Percentiles rank a stretch among this genome's conserved stretches.
phyloP scores from a whole-genome alignment of 768 basidiomycete species.

The Mycena metata region DNA sequence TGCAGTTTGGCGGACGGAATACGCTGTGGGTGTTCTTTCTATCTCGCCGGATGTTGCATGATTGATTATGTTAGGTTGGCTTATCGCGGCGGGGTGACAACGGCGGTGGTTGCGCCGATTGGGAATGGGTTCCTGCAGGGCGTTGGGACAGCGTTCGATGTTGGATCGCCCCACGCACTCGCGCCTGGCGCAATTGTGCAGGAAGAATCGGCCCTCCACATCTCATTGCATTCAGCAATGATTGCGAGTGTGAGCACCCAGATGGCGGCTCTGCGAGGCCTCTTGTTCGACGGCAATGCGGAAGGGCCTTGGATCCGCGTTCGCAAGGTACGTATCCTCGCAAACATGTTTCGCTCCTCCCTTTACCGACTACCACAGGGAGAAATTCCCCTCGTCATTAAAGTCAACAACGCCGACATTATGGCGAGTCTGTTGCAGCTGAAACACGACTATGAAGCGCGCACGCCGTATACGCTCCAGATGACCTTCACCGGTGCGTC shows the following conservation, averaged over 20 bases:
- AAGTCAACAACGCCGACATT: slow-evolving; percentile 79
- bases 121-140: slow-evolving; percentile 72
- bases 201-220: slow-evolving; percentile 74
- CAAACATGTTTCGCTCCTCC: slow-evolving; percentile 48
- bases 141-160: slow-evolving; percentile 71
- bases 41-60: neutral
- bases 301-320: slow-evolving; percentile 52
- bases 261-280: slow-evolving; percentile 65
- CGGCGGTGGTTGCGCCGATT: slow-evolving; percentile 71
- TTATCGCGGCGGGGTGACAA: slow-evolving; percentile 81
- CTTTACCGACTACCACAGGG: slow-evolving; percentile 57
- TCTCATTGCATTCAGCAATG: slow-evolving; percentile 55
- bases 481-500: slow-evolving; percentile 71
- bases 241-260: slow-evolving; percentile 72
- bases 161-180: slow-evolving; percentile 70
- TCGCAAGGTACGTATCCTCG: slow-evolving; percentile 50
- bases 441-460: slow-evolving; percentile 64
- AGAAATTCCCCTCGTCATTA: slow-evolving; percentile 71
- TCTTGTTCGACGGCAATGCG: slow-evolving; percentile 53
- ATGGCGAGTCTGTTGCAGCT: slow-evolving; percentile 78
- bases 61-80: slow-evolving; percentile 63
- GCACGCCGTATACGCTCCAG: slow-evolving; percentile 47
- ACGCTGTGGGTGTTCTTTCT: slow-evolving; percentile 53
- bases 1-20: slow-evolving; percentile 67
- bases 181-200: slow-evolving; percentile 75